Conservation (phyloP, 352 stramenopile genomes). For the Pythium insidiosum region DNA sequence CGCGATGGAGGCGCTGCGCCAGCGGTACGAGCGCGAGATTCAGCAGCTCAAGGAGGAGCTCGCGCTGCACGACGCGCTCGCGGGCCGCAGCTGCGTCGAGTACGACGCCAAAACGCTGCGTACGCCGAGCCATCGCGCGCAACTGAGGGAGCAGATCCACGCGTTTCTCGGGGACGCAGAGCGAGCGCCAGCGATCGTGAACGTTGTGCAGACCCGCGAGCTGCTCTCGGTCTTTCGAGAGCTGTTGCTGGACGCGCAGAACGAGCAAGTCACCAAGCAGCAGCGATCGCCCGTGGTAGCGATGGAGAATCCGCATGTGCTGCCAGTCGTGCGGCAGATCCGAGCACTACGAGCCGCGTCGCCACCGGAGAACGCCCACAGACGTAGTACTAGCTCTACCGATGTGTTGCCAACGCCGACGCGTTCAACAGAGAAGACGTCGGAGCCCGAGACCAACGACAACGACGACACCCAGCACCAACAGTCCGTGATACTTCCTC, state of each 20-base stretch:
- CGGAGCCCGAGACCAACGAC: too few species aligned
- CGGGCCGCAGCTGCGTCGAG: slow-evolving; percentile 23
- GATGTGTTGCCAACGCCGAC: too few species aligned
- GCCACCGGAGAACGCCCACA: slow-evolving; percentile 5
- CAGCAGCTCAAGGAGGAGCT: slow-evolving; percentile 45
- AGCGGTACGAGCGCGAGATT: slow-evolving; percentile 39
- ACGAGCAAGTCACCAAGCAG: too few species aligned
- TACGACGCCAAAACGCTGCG: slow-evolving; percentile 18
- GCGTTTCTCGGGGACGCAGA: slow-evolving; percentile 27
- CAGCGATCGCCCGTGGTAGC: slow-evolving; percentile 1
- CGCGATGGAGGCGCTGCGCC: slow-evolving; percentile 15
- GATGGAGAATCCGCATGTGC: slow-evolving; percentile 5
- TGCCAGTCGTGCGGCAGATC: slow-evolving; percentile 47
- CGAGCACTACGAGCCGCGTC: slow-evolving; percentile 26
- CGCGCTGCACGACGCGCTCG: slow-evolving; percentile 52
- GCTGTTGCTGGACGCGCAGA: slow-evolving; percentile 33
- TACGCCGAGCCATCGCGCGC: slow-evolving; percentile 6
- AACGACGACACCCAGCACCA: too few species aligned
- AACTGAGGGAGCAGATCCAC: slow-evolving; percentile 18
- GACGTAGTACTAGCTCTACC: slow-evolving; percentile 1
- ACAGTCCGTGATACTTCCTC: too few species aligned
- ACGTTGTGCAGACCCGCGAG: slow-evolving; percentile 33
- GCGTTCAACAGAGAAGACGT: too few species aligned
- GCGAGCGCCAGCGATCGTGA: slow-evolving; percentile 23
- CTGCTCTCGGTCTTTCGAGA: slow-evolving; percentile 37